Evolutionary conservation across 257 asterid genomes (phyloP), one percentile per base, ranked within the genome.

Genomic region (Phtheirospermum japonicum): DNA sequence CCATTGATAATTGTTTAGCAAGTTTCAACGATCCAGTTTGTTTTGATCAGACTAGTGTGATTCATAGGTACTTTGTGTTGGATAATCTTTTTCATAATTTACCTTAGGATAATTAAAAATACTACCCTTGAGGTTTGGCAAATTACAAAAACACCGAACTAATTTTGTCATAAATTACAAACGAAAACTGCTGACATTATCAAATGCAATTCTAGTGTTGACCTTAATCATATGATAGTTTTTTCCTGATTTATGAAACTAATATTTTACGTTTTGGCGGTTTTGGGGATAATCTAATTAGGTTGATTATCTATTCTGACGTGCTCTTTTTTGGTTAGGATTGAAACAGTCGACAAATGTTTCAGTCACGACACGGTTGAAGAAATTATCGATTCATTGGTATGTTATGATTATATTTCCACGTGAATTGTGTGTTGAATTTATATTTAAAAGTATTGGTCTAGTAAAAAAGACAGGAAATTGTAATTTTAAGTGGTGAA

Each of bases 301-400:
- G n/a, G n/a, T n/a, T n/a, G n/a, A n/a, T n/a, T n/a, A n/a, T n/a
- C n/a, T n/a, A 9, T 39, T 56, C 66, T 71, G 50, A 73, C 67
- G 4, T 5, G 4, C 6, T 18, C 16, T 7, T 39, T 34, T 10
- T 73, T 69, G 65, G 28, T 65, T 68, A 88, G 96, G 90, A 76
- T 82, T 33, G 72, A 63, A 67, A 80, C 76, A 42, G 55, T 88
- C 20, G 76, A 88, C 77, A 78, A 65, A 75, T 88, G 92, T 61
- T 88, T 88, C 80, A 45, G 92, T 75, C 90, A 80, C 28, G 83
- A 75, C 66, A 80, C 95, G 0, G 83, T 88, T 1, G 96, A 88
- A 73, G 96, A 82, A 78, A 85, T 88, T 49, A 64, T 88, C 71
- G 82, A 78, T 58, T 79, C 92, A 58, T 71, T 88, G 90, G 95